Evolutionary conservation across 768 basidiomycete species (phyloP).

Genomic region (Tylopilus vinaceipallidus): DNA sequence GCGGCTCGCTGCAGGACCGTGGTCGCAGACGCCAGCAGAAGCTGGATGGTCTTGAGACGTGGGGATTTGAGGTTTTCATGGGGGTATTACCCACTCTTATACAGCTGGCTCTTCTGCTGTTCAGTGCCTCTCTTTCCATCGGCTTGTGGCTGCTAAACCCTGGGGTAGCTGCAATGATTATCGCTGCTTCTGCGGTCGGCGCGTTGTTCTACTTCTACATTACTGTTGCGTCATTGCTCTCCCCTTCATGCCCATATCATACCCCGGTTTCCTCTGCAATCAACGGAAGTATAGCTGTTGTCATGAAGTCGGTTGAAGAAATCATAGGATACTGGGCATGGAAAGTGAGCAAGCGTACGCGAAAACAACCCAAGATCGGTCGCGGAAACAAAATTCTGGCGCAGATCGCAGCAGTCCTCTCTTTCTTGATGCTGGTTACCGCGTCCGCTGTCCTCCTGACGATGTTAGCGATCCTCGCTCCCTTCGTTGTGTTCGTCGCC

Average conservation of each 20-base stretch:
- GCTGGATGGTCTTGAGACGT: conserved; percentile 14
- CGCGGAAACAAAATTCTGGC: neutral
- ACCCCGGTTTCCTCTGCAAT: conserved; percentile 17
- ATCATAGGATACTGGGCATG: conserved; percentile 5
- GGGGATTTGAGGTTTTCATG: conserved; percentile 17
- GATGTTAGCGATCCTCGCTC: neutral
- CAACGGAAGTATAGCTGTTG: neutral
- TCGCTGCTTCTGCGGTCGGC: conserved; percentile 9
- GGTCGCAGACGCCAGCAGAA: conserved; percentile 18
- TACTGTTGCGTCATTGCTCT: conserved; percentile 13
- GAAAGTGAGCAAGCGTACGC: neutral
- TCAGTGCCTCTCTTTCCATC: conserved; percentile 14
- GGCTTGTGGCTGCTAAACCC: conserved; percentile 13
- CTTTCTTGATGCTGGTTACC: neutral
- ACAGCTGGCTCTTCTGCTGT: conserved; percentile 24
- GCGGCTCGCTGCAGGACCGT: conserved; percentile 12
- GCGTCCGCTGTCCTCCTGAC: neutral
- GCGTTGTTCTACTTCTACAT: conserved; percentile 17
- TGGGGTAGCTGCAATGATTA: conserved; percentile 9
- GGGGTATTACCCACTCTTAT: conserved; percentile 16
- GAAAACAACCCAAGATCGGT: neutral
- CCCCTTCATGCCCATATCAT: conserved; percentile 16
- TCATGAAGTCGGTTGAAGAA: neutral
- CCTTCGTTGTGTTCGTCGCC: neutral
- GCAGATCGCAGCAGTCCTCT: neutral